Conservation (phyloP, 768 basidiomycete species). For the Phanerodontia chrysosporium region DNA sequence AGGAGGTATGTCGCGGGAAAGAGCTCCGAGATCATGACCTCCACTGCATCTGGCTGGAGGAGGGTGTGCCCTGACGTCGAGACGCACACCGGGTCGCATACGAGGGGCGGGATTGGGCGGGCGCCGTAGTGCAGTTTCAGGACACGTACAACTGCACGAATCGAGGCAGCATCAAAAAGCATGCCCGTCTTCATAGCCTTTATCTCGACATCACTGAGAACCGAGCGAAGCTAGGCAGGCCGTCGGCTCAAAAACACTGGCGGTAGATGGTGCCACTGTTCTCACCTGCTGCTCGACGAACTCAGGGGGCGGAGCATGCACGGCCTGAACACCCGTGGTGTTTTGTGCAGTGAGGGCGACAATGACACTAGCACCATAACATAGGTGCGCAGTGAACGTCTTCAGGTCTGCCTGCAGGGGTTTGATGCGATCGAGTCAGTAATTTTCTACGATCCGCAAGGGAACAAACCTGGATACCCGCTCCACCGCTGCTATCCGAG, state of each 20-base stretch:
- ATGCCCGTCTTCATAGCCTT: slow-evolving; percentile 86
- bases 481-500: slow-evolving; percentile 80
- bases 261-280: not conserved
- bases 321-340: slow-evolving; percentile 74
- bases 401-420: slow-evolving; percentile 73
- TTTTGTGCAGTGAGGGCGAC: slow-evolving; percentile 91
- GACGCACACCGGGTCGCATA: slow-evolving; percentile 89
- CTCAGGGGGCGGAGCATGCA: slow-evolving; percentile 61
- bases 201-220: slow-evolving; percentile 69
- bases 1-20: slow-evolving; percentile 70
- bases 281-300: slow-evolving; percentile 75
- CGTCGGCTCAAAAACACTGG: not conserved
- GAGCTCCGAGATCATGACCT: slow-evolving; percentile 53
- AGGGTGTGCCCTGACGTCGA: slow-evolving; percentile 86
- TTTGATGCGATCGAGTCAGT: not conserved
- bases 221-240: slow-evolving; percentile 51
- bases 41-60: slow-evolving; percentile 61
- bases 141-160: slow-evolving; percentile 45
- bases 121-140: slow-evolving; percentile 40
- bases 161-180: slow-evolving; percentile 62
- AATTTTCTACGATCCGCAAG: not conserved
- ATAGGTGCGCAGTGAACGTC: slow-evolving; percentile 72
- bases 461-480: slow-evolving; percentile 74
- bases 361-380: slow-evolving; percentile 77
- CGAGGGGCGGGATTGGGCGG: slow-evolving; percentile 44